These are phyloP conservation scores for Somion occarium DNA, from an alignment of 1,284 basidiomycete genomes.

Conservation along the genomic window DNA sequence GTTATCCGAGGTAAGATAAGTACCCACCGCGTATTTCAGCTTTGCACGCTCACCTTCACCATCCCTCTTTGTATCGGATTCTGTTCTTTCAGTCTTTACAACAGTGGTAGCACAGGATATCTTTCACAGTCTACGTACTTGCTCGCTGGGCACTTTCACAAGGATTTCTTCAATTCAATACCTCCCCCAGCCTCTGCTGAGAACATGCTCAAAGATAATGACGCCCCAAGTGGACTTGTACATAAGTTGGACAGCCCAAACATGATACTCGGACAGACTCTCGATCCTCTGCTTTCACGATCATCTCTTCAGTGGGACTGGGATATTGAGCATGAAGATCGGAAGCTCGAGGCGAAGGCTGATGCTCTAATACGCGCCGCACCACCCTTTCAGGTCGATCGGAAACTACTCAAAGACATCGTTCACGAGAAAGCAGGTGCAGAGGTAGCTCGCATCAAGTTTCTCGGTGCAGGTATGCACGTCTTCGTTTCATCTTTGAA, in stretches of 20 bases:
- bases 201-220: neutral
- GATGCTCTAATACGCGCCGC: slow-evolving; percentile 55
- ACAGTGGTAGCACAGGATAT: slow-evolving; percentile 8
- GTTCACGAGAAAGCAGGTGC: slow-evolving; percentile 62
- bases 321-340: slow-evolving; percentile 60
- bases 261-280: neutral
- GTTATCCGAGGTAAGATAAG: slow-evolving; percentile 16
- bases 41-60: neutral
- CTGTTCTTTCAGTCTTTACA: slow-evolving; percentile 7
- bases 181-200: slow-evolving; percentile 1
- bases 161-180: neutral
- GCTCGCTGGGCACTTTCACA: neutral
- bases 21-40: slow-evolving; percentile 12
- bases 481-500: neutral
- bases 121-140: slow-evolving; percentile 7
- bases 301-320: slow-evolving; percentile 54
- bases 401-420: slow-evolving; percentile 66
- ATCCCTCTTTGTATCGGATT: neutral
- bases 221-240: neutral
- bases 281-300: neutral
- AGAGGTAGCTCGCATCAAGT: slow-evolving; percentile 64
- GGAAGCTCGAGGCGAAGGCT: slow-evolving; percentile 52
- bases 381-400: slow-evolving; percentile 67
- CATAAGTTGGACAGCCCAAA: neutral
- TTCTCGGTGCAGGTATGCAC: slow-evolving; percentile 66